Conservation (phyloP, 345 rosid genomes). For the Euphorbia lathyris region DNA sequence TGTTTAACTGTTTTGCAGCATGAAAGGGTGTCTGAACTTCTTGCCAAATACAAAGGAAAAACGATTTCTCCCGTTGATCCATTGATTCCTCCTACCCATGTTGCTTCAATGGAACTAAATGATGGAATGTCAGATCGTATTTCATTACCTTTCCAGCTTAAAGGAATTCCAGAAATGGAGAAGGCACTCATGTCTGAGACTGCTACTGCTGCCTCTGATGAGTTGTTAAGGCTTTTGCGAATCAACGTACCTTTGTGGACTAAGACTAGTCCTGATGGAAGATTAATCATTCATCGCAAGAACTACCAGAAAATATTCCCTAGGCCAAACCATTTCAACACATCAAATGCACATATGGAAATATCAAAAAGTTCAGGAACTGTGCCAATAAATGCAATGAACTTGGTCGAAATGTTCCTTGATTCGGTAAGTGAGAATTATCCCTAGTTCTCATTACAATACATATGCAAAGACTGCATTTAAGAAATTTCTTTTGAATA, state of each 20-base stretch:
- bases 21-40: constrained; percentile 29
- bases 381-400: constrained; percentile 38
- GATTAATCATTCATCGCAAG: constrained; percentile 32
- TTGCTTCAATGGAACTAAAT: constrained; percentile 14
- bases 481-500: neutral
- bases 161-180: constrained; percentile 34
- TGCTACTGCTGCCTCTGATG: constrained; percentile 50
- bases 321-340: constrained; percentile 26
- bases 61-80: constrained; percentile 23
- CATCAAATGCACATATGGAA: constrained; percentile 43
- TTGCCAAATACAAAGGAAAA: constrained; percentile 39
- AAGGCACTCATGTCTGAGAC: constrained; percentile 34
- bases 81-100: constrained; percentile 9
- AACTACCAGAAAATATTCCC: constrained; percentile 41
- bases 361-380: constrained; percentile 51
- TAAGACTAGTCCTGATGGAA: constrained; percentile 32
- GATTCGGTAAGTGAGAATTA: constrained; percentile 43
- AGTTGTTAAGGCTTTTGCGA: constrained; percentile 41
- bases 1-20: constrained; percentile 30
- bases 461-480: neutral
- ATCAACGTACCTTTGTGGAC: constrained; percentile 57
- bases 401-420: constrained; percentile 43
- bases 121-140: neutral
- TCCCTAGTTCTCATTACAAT: neutral
- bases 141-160: neutral